phyloP scores from a whole-genome alignment of 2,329 filamentous ascomycete species.

The Claviceps humidiphila region DNA sequence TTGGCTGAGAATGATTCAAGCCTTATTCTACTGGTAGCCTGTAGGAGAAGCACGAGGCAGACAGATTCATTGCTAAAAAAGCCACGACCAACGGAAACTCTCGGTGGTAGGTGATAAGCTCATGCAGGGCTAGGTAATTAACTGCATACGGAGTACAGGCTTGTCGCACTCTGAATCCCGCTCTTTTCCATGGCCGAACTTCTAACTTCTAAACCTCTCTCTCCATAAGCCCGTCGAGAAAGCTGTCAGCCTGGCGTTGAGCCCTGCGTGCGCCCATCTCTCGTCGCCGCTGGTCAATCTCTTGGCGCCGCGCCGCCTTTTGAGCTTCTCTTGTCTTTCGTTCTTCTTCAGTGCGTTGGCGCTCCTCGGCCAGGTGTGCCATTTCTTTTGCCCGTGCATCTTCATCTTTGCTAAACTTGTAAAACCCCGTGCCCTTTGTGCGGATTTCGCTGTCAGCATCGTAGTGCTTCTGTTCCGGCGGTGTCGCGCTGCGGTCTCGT shows the following conservation, averaged over 20 bases:
- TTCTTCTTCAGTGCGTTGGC: conserved; percentile 53
- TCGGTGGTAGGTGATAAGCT: neutral
- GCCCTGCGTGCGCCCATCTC: conserved; percentile 48
- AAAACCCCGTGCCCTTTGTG: conserved; percentile 83
- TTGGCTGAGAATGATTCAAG: no score
- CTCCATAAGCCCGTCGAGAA: conserved; percentile 45
- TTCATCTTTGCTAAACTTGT: conserved; percentile 71
- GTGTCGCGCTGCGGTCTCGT: conserved; percentile 67
- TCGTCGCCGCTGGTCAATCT: conserved; percentile 50
- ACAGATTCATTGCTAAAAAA: neutral
- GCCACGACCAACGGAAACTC: neutral
- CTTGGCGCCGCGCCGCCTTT: conserved; percentile 42
- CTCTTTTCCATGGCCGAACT: neutral
- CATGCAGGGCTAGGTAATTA: neutral
- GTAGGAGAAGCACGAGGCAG: neutral
- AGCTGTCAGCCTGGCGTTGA: conserved; percentile 58
- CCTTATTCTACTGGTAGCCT: neutral
- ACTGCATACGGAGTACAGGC: no score
- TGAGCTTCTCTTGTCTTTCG: conserved; percentile 42
- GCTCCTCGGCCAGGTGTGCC: conserved; percentile 53
- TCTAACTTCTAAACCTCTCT: neutral
- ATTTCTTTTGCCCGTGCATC: conserved; percentile 57
- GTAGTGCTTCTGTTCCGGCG: conserved; percentile 72
- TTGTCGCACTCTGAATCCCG: neutral
- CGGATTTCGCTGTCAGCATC: conserved; percentile 73